Conservation (phyloP, 805 yeast genomes). For the Zygoascus ofunaensis region DNA sequence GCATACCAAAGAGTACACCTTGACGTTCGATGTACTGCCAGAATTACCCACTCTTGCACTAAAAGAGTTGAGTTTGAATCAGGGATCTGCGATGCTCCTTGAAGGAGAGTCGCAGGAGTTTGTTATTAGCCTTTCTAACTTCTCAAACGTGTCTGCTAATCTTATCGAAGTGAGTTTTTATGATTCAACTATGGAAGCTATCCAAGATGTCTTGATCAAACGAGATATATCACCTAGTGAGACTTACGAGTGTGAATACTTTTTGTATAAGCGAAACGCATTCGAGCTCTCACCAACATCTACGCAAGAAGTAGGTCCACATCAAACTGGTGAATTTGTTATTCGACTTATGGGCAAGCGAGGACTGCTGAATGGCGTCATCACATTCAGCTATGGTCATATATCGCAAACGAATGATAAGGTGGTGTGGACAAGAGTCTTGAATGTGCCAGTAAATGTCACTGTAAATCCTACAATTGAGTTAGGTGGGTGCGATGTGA, state of each 20-base stretch:
- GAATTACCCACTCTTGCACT: conserved; percentile 56
- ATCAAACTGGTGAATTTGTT: conserved; percentile 37
- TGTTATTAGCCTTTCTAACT: conserved; percentile 46
- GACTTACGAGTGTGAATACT: conserved; percentile 66
- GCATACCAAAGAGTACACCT: not conserved
- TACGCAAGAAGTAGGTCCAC: conserved; percentile 25
- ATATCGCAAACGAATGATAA: conserved; percentile 14
- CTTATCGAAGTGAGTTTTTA: conserved; percentile 51
- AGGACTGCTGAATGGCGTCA: conserved; percentile 56
- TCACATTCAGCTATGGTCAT: conserved; percentile 58
- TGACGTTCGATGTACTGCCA: conserved; percentile 31
- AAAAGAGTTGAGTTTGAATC: conserved; percentile 43
- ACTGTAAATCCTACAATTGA: conserved; percentile 69
- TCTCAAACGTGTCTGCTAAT: conserved; percentile 47
- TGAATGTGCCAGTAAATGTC: conserved; percentile 59
- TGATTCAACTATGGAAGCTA: conserved; percentile 65
- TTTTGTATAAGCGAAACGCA: conserved; percentile 48
- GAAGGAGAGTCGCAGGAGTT: conserved; percentile 63
- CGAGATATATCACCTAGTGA: conserved; percentile 49
- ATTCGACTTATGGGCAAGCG: conserved; percentile 62
- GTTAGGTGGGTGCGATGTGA: conserved; percentile 63
- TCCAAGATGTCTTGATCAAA: conserved; percentile 43
- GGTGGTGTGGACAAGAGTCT: conserved; percentile 40
- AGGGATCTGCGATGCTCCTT: conserved; percentile 63
- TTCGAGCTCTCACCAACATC: conserved; percentile 29